Conservation (phyloP, 1,139 yeast genomes). For the Protomyces gravidus region DNA sequence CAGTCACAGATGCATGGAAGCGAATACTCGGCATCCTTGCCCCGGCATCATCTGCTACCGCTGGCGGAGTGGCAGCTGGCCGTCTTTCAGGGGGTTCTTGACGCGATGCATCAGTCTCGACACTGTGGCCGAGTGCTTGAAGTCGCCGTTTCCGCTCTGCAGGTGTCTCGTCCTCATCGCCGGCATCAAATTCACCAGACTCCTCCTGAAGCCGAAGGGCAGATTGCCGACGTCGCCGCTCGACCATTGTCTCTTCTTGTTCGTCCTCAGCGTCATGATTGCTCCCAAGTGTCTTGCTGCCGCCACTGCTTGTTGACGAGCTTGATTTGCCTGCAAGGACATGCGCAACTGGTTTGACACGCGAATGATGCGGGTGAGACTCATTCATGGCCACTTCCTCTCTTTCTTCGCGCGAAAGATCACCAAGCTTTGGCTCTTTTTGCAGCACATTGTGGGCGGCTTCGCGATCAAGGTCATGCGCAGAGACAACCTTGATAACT, state of each 20-base stretch:
- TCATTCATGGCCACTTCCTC: conserved; percentile 34
- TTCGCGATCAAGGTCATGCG: conserved; percentile 32
- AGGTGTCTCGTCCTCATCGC: conserved; percentile 34
- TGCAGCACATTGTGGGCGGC: conserved; percentile 30
- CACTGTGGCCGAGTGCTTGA: conserved; percentile 31
- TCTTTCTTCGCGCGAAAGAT: conserved; percentile 30
- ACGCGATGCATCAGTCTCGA: background rate
- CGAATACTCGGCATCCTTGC: background rate
- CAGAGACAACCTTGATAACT: conserved; percentile 68
- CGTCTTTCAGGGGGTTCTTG: background rate
- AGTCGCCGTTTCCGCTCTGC: conserved; percentile 33
- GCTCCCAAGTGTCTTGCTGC: background rate
- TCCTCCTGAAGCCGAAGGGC: conserved; percentile 55
- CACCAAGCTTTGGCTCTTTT: conserved; percentile 5
- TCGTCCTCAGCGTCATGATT: conserved; percentile 5
- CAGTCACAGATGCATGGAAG: conserved; percentile 13
- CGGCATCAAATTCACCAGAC: conserved; percentile 41
- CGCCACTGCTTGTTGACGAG: background rate
- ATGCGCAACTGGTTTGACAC: background rate
- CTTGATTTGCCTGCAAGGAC: background rate
- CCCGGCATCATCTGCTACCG: background rate
- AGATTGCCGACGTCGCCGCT: conserved; percentile 69
- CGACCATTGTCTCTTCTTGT: conserved; percentile 58
- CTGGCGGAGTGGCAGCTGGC: background rate
- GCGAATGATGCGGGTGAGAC: conserved; percentile 10